Conservation (phyloP, 1,139 yeast species). For the Suhomyces terraborum region DNA sequence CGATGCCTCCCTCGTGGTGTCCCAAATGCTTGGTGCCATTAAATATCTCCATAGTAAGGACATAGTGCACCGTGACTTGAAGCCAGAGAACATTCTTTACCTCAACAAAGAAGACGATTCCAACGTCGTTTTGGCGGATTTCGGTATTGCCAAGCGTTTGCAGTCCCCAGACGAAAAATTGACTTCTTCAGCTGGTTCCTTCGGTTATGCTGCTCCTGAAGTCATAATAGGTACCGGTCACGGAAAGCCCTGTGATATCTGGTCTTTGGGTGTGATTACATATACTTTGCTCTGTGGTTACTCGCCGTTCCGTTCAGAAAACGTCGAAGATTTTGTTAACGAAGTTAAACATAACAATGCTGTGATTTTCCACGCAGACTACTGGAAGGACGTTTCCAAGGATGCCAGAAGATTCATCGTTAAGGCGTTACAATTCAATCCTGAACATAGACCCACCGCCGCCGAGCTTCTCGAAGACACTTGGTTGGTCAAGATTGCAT, state of each 20-base stretch:
- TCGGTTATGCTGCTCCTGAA: conserved; percentile 96
- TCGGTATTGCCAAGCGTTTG: conserved; percentile 84
- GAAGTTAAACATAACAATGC: conserved; percentile 73
- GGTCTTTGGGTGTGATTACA: conserved; percentile 91
- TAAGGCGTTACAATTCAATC: conserved; percentile 65
- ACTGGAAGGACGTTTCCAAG: conserved; percentile 78
- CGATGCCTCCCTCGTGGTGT: conserved; percentile 73
- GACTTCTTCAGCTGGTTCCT: conserved; percentile 81
- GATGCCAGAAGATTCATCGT: conserved; percentile 76
- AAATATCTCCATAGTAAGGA: conserved; percentile 69
- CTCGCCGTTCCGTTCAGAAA: conserved; percentile 88
- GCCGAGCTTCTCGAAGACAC: conserved; percentile 61
- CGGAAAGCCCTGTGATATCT: conserved; percentile 85
- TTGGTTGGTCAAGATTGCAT: conserved; percentile 63
- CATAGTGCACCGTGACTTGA: conserved; percentile 87
- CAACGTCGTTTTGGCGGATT: conserved; percentile 81
- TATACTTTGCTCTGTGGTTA: conserved; percentile 91
- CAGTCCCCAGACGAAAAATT: conserved; percentile 62
- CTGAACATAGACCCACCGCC: conserved; percentile 68
- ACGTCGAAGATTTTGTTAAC: conserved; percentile 72
- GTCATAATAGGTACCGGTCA: conserved; percentile 77
- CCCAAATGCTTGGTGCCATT: conserved; percentile 73
- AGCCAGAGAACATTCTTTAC: conserved; percentile 86
- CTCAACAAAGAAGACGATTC: conserved; percentile 55
- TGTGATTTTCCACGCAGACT: conserved; percentile 81